Base-by-base conservation (phyloP, 495 filamentous ascomycete species). In the Acidiella bohemica region DNA sequence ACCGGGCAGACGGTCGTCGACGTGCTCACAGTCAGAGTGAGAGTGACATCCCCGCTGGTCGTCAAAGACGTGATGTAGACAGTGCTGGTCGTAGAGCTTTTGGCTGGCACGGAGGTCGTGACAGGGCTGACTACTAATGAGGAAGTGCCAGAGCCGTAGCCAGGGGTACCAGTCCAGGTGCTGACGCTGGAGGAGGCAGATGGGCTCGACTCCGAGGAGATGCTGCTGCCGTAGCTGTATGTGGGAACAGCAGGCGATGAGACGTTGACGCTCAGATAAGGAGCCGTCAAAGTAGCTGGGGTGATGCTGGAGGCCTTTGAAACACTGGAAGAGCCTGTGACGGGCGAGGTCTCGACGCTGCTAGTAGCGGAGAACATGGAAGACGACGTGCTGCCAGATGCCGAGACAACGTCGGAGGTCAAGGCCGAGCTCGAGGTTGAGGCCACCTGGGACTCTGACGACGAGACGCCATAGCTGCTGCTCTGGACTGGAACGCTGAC, bases 11-110 rank as follows among this genome's bases (percentile, higher is more conserved):
- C 30, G 40, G 62, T 50, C 12, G 61, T 67, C 1, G 59, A 59
- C 8, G 58, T 66, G n/a, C 57, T 53, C 2, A 62, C 64, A 31
- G 58, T 39, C 22, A 54, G 62, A 4, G 66, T 66, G 13, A 66
- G 47, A 12, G 44, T 53, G n/a, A 46, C 34, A 8, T 43, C 45
- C 23, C 43, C 49, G 46, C 46, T 1, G 33, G 63, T 65, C 17
- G 42, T 16, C 18, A 47, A 39, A 16, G 40, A 20, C 17, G 62
- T 65, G 28, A 45, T 52, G 44, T 48, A 59, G 39, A 67, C 44
- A 18, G 62, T 62, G 46, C 54, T 48, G 17, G 55, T 59, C 1
- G 39, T 44, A 18, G 40, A 33, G 18, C 17, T 18, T 24, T 27
- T 21, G 2, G 29, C 4, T 8, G 30, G 22, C 9, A 17, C 12